Conservation (phyloP, 805 yeast genomes). For the Pichia kluyveri region DNA sequence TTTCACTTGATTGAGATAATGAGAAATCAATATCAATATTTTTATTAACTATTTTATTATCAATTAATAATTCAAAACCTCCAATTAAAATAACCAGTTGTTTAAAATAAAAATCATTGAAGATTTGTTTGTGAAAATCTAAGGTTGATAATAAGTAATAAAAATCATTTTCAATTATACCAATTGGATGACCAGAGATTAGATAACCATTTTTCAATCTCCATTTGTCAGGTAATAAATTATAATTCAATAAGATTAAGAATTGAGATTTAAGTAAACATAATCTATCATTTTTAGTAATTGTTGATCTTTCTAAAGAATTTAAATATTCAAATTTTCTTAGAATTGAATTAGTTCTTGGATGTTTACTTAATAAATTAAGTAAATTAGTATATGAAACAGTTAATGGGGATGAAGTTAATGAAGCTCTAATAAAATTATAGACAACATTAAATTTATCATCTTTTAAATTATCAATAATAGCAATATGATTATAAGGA, state of each 20-base stretch:
- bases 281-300: constrained; percentile 27
- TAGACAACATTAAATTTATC: constrained; percentile 40
- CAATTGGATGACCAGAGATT: constrained; percentile 23
- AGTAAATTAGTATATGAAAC: constrained; percentile 41
- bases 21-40: constrained; percentile 9
- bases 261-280: constrained; percentile 26
- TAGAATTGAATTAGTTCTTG: constrained; percentile 21
- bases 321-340: constrained; percentile 21
- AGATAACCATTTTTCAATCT: constrained; percentile 20
- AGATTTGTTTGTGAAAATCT: constrained; percentile 26
- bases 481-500: constrained; percentile 52
- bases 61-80: constrained; percentile 28
- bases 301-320: constrained; percentile 16
- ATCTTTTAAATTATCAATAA: constrained; percentile 41
- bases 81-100: constrained; percentile 30
- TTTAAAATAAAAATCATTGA: constrained; percentile 28
- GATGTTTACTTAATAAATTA: constrained; percentile 27
- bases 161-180: constrained; percentile 25
- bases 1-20: constrained; percentile 16
- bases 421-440: constrained; percentile 47
- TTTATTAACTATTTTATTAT: constrained; percentile 13
- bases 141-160: constrained; percentile 18
- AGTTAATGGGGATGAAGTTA: constrained; percentile 41
- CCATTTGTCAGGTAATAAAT: constrained; percentile 36
- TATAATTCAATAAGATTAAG: constrained; percentile 25